These are phyloP conservation scores for Syzygium malaccense DNA, from an alignment of 441 rosid genomes.

Conservation along the genomic window DNA sequence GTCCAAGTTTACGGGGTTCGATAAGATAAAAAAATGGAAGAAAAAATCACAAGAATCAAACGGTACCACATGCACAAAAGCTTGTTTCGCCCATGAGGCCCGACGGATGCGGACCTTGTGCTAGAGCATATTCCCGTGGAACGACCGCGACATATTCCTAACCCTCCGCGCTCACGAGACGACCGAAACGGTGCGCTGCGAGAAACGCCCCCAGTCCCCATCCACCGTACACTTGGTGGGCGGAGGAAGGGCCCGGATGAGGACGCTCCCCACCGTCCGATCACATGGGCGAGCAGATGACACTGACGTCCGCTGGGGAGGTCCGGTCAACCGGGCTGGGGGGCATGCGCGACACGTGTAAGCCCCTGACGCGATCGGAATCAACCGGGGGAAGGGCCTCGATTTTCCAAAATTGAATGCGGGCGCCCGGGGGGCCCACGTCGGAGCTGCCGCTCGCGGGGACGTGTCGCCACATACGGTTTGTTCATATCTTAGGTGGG, in stretches of 20 bases:
- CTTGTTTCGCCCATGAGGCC: neutral
- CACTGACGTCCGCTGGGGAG: neutral
- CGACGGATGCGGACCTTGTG: neutral
- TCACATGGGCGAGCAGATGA: neutral
- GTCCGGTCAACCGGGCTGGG: neutral
- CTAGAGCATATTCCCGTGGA: neutral
- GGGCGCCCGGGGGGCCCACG: neutral
- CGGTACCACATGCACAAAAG: neutral
- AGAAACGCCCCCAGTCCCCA: neutral
- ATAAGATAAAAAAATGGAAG: neutral
- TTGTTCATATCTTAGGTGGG: neutral
- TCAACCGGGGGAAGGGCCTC: neutral
- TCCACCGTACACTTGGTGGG: neutral
- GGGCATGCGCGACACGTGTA: neutral
- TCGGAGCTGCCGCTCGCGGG: neutral
- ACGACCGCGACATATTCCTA: neutral
- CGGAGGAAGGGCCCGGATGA: neutral
- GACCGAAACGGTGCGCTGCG: neutral
- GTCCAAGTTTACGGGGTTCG: neutral
- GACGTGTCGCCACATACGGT: neutral
- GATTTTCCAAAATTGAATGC: neutral
- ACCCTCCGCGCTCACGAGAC: neutral
- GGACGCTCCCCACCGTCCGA: neutral
- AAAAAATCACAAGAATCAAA: neutral
- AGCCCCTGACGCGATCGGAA: neutral